These are phyloP conservation scores for Fusarium palustre DNA, from an alignment of 2,329 filamentous ascomycete genomes.

Conservation along the genomic window DNA sequence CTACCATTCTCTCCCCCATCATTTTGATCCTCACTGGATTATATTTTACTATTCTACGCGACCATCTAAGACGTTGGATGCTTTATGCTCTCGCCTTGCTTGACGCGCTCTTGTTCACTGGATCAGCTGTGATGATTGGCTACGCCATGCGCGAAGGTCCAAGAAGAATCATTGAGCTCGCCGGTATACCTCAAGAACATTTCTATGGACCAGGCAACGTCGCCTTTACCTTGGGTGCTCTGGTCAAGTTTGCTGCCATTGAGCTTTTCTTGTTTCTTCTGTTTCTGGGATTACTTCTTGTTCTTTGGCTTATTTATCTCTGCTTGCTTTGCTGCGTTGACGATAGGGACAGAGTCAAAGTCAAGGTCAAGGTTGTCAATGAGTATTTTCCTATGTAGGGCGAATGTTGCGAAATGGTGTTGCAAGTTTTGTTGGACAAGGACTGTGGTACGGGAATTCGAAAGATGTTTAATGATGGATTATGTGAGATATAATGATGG, in stretches of 20 bases:
- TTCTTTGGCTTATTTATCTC: background rate
- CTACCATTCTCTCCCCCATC: background rate
- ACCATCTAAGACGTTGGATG: background rate
- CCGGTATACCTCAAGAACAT: background rate
- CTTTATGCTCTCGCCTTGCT: background rate
- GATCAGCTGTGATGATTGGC: background rate
- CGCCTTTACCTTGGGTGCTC: background rate
- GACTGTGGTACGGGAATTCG: background rate
- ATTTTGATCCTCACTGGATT: background rate
- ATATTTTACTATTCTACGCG: background rate
- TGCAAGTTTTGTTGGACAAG: fast-evolving
- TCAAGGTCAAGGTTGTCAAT: background rate
- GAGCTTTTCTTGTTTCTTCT: background rate
- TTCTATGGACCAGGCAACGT: background rate
- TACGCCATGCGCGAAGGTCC: slow-evolving; percentile 2
- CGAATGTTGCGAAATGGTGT: background rate
- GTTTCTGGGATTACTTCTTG: background rate
- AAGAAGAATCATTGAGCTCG: background rate
- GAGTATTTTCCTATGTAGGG: background rate
- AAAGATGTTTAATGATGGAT: no score
- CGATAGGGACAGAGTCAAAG: background rate
- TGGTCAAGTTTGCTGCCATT: background rate
- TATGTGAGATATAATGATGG: background rate
- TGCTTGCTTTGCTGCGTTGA: background rate
- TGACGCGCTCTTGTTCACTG: background rate